phyloP scores from a whole-genome alignment of 2,329 filamentous ascomycete genomes.

The Fusarium tuaranense region DNA sequence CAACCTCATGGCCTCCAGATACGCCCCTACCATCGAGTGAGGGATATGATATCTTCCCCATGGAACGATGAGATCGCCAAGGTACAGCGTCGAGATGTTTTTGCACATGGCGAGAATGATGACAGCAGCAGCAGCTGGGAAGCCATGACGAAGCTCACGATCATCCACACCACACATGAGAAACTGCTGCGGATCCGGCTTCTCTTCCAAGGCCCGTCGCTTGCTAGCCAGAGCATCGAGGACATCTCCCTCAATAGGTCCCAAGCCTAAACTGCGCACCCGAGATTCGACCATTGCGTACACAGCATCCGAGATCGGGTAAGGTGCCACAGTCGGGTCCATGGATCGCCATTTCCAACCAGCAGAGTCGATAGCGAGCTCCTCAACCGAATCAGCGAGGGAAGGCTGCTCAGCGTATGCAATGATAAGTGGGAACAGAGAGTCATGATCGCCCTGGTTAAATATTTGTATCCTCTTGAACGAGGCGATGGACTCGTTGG shows the following conservation, averaged over 20 bases:
- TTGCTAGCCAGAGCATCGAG: neutral
- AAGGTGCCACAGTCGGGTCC: neutral
- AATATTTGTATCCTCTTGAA: neutral
- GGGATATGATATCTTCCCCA: neutral
- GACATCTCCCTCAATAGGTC: neutral
- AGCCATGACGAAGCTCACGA: neutral
- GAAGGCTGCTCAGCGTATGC: neutral
- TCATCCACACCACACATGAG: neutral
- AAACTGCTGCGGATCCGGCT: neutral
- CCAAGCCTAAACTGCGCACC: neutral
- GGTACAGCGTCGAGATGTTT: neutral
- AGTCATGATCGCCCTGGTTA: neutral
- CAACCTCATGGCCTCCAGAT: neutral
- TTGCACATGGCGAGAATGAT: slow-evolving; percentile 1
- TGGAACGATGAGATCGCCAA: neutral
- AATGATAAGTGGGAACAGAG: neutral
- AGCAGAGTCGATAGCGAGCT: neutral
- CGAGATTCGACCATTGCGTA: neutral
- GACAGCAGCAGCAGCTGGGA: neutral
- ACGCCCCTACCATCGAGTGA: neutral
- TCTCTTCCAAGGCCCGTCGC: neutral
- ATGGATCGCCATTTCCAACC: neutral
- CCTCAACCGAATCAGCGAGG: neutral
- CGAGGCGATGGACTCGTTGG: neutral
- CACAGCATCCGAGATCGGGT: neutral